Percentiles rank a stretch among this genome's conserved stretches.
Conservation (phyloP, 139 green algal species). For the Desmodesmus armatus region DNA sequence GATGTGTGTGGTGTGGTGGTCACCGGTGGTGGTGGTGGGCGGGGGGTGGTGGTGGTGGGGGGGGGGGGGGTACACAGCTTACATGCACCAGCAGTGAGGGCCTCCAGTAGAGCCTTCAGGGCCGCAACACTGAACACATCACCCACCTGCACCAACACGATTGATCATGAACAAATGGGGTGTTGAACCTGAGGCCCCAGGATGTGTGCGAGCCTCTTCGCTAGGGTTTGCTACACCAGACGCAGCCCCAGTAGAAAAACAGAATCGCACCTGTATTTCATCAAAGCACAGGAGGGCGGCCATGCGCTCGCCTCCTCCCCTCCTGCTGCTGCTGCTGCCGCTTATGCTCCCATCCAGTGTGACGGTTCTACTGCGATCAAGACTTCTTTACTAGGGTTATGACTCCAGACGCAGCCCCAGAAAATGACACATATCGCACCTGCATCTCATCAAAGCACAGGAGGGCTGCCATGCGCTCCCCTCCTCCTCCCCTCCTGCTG, state of each 20-base stretch:
- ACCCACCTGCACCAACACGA: slow-evolving; percentile 59
- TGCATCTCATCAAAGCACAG: slow-evolving; percentile 90
- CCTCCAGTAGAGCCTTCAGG: slow-evolving; percentile 78
- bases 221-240: neutral
- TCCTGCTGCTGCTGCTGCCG: slow-evolving; percentile 27
- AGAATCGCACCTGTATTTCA: slow-evolving; percentile 81
- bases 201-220: neutral
- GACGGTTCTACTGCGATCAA: too few species aligned
- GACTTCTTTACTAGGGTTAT: neutral
- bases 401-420: too few species aligned
- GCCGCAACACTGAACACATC: slow-evolving; percentile 76
- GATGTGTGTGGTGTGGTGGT: too few species aligned
- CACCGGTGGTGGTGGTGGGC: neutral
- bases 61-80: too few species aligned
- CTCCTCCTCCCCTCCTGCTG: neutral
- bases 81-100: slow-evolving; percentile 56
- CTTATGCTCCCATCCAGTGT: too few species aligned
- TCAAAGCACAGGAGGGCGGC: slow-evolving; percentile 83
- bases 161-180: neutral
- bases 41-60: too few species aligned
- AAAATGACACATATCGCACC: too few species aligned
- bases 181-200: neutral
- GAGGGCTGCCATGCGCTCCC: slow-evolving; percentile 54
- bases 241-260: too few species aligned
- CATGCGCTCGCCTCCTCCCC: slow-evolving; percentile 15